A percentile compares a stretch with the other conserved stretches of the same genome.
phyloP scores from a whole-genome alignment of 2,329 filamentous ascomycete species.

The Paecilomyces dactylethromorphus region DNA sequence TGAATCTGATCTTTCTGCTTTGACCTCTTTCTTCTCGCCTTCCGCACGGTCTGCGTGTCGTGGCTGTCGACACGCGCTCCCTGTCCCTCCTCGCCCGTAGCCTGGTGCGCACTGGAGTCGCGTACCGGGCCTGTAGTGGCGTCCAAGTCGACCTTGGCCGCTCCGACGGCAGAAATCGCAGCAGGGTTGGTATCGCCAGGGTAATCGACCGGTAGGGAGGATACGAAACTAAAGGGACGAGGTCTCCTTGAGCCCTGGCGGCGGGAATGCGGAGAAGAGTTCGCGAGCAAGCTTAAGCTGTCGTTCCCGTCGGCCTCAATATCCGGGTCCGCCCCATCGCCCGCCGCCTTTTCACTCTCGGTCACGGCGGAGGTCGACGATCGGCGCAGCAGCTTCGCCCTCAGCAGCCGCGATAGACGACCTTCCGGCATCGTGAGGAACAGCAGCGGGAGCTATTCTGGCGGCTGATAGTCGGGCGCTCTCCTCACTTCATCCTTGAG shows the following conservation, averaged over 20 bases:
- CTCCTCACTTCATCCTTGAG: background rate
- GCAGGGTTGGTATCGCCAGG: conserved; percentile 10
- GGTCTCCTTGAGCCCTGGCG: conserved; percentile 8
- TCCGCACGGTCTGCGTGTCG: background rate
- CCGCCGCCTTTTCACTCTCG: conserved; percentile 12
- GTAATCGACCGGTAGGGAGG: conserved; percentile 14
- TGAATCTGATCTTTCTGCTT: background rate
- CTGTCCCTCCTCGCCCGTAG: background rate
- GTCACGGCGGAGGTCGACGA: conserved; percentile 23
- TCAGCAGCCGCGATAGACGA: conserved; percentile 27
- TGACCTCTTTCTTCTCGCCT: background rate
- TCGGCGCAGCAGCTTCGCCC: conserved; percentile 31
- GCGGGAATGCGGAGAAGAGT: conserved; percentile 12
- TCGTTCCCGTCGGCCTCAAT: conserved; percentile 2
- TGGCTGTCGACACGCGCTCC: background rate
- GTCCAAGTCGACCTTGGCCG: background rate
- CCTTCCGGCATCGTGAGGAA: conserved; percentile 23
- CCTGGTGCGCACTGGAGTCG: conserved; percentile 6
- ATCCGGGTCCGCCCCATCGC: conserved; percentile 14
- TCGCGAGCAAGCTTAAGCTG: conserved; percentile 9
- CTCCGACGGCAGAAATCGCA: conserved; percentile 2
- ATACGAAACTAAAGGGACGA: conserved; percentile 17
- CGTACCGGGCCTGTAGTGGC: background rate
- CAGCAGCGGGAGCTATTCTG: background rate
- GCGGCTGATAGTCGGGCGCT: background rate